Base-by-base conservation (phyloP, 345 rosid genomes). In the Ceriops zippeliana region DNA sequence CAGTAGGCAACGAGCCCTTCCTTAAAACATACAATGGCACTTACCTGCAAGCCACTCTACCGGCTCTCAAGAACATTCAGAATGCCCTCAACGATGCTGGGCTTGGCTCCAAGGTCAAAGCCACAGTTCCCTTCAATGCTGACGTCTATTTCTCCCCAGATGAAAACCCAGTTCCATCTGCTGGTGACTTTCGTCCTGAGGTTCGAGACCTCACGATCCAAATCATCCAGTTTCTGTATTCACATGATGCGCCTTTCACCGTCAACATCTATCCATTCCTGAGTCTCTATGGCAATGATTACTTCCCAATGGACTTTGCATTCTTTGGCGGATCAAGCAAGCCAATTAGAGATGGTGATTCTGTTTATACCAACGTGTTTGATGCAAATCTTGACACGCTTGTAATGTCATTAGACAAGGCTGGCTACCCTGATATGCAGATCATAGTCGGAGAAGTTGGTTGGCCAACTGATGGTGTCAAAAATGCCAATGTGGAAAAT, bases 201-300 rank as follows among this genome's bases (percentile, higher is more conserved):
- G 22, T 73, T 38, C 35, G 68, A 1, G 72, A 73, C 60, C 68
- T 9, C 10, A 54, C 77, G 0, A 56, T 68, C 6, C 60, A 74
- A 63, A 68, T 68, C 4, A 20, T 68, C 22, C 65, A 74, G 38
- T 74, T 74, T 54, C 73, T 74, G 22, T 16, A 32, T 26, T 7
- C 21, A 22, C 63, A 74, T 2, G 69, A 74, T 24, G 81, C 86
- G 0, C 88, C 86, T 34, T 80, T 82, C 76, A 74, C 83, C 0
- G 86, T 84, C 68, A 84, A 84, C 35, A 84, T 84, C 61, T 84
- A 84, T 32, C 88, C 86, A 0, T 84, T 82, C 62, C 74, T 82
- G 54, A 84, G 88, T 59, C 83, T 84, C 35, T 82, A 84, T 21
- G 66, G 72, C 2, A 70, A 80, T 15, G 58, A 67, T 0, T 42